These are phyloP conservation scores for Hericium erinaceus DNA, from an alignment of 768 basidiomycete species.

Conservation along the genomic window DNA sequence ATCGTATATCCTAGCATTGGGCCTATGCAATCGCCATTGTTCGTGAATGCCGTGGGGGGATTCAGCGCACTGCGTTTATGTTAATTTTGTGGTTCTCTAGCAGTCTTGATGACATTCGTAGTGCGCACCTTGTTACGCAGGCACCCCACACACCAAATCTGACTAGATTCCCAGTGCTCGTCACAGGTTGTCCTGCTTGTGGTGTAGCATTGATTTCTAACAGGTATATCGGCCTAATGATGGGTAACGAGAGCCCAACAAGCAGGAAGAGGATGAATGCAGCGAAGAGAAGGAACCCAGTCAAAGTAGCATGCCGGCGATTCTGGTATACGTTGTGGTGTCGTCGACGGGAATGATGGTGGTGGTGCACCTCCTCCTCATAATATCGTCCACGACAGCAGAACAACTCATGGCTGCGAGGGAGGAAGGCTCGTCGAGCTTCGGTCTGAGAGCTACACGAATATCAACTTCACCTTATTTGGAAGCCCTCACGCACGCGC, in stretches of 20 bases:
- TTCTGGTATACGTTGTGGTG: slow-evolving; percentile 20
- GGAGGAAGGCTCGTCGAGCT: neutral
- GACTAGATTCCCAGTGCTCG: slow-evolving; percentile 48
- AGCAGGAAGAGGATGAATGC: slow-evolving; percentile 71
- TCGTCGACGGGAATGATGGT: neutral
- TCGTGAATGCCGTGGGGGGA: slow-evolving; percentile 28
- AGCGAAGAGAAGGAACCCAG: slow-evolving; percentile 40
- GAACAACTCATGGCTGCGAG: neutral
- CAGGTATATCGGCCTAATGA: slow-evolving; percentile 62
- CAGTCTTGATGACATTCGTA: neutral
- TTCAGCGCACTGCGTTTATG: slow-evolving; percentile 18
- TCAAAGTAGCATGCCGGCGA: slow-evolving; percentile 35
- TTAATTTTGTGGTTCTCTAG: neutral
- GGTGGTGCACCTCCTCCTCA: neutral
- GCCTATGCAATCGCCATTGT: slow-evolving; percentile 44
- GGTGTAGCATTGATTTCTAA: slow-evolving; percentile 35
- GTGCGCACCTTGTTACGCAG: slow-evolving; percentile 48
- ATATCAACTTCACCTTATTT: neutral
- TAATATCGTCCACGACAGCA: neutral
- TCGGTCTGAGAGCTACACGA: neutral
- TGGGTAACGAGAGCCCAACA: slow-evolving; percentile 65
- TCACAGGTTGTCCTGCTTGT: slow-evolving; percentile 20
- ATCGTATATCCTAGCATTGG: slow-evolving; percentile 65
- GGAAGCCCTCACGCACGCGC: neutral
- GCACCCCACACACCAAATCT: slow-evolving; percentile 80